Evolutionary conservation across 2,329 filamentous ascomycete genomes (phyloP), one percentile per base, ranked within the genome.

Genomic region (Xylaria digitata): DNA sequence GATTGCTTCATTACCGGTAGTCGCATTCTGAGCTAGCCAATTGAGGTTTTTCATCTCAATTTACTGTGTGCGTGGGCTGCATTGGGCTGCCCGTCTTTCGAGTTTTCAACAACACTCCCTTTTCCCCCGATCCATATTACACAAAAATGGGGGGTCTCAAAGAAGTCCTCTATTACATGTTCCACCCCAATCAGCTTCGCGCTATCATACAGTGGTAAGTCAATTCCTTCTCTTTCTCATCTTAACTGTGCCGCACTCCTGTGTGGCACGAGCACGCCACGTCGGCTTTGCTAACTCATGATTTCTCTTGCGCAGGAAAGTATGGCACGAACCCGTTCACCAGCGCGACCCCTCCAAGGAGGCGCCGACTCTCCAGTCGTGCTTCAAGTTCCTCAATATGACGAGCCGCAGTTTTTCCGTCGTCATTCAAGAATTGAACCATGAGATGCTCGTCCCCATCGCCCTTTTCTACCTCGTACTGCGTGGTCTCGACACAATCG

Each of bases 251-350:
- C 23, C 19, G 43, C 55, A 26, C 34, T 37, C 2, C 40, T 6
- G 37, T 1, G 37, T 2, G 11, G 2, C 15, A 23, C 6, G 4
- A 40, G 13, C 9, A 17, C 23, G 17, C 3, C 5, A 21, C 23
- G 11, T 6, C 2, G n/a, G 30, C 1, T 21, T 42, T 46, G 17
- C 56, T 67, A 45, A 62, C 43, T 49, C 45, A 17, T 32, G 6
- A 32, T 19, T 43, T 17, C 30, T 11, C 2, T 7, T 8, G 55
- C 46, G 55, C 76, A 97, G 94, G 94, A 97, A 97, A 83, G 83
- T 97, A 74, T 98, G 94, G 94, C 96, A 98, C 83, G 93, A 97
- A 71, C 91, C 96, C 13, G 93, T 97, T 21, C 93, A 98, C 83
- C 87, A 86, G 77, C 92, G 95, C 77, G 87, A 97, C 76, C 85